phyloP scores from a whole-genome alignment of 257 asterid genomes.

The Solanum bulbocastanum region DNA sequence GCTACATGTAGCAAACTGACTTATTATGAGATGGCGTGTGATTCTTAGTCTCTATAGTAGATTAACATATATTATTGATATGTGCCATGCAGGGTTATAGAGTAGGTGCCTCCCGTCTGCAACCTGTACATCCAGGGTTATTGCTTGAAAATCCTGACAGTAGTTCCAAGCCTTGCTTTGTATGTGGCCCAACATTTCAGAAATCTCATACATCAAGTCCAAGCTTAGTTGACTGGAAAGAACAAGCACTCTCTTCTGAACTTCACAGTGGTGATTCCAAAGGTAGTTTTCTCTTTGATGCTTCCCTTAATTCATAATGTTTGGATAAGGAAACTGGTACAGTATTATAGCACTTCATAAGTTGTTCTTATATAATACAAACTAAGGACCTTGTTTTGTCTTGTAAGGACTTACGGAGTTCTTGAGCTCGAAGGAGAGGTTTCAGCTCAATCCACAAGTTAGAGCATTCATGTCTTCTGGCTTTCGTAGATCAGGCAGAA shows the following conservation, averaged over 20 bases:
- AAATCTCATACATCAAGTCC: slow-evolving; percentile 3
- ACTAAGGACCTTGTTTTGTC: neutral
- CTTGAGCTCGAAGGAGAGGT: neutral
- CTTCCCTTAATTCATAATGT: neutral
- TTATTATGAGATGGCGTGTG: neutral
- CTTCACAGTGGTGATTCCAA: slow-evolving; percentile 1
- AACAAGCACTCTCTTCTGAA: neutral
- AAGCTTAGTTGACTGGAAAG: neutral
- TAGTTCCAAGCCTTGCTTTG: neutral
- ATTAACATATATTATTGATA: neutral
- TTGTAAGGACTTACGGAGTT: neutral
- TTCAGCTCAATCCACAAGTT: neutral
- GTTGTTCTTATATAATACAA: neutral
- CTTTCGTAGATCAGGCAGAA: neutral
- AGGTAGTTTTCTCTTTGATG: neutral
- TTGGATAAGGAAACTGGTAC: neutral
- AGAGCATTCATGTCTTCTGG: neutral
- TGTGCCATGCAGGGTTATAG: neutral
- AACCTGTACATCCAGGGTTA: neutral
- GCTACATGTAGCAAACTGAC: neutral
- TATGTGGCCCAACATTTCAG: neutral
- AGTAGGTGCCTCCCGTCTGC: slow-evolving; percentile 1
- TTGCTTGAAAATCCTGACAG: neutral
- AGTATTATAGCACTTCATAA: neutral
- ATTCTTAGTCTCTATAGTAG: neutral